Conservation (phyloP, 1,139 yeast species). For the Diutina mesorugosa region DNA sequence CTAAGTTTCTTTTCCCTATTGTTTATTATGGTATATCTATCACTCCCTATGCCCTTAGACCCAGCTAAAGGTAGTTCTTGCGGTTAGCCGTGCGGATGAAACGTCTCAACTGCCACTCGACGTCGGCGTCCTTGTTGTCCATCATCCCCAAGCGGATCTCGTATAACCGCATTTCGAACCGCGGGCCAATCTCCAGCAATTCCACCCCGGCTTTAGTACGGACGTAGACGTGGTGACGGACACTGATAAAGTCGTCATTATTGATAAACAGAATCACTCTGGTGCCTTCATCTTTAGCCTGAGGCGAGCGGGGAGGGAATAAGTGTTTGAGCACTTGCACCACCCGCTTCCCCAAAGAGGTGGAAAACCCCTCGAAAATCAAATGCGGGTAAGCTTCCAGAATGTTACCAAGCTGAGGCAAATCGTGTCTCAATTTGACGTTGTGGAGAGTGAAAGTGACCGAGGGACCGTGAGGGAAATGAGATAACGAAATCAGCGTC, state of each 20-base stretch:
- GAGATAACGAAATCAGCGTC: conserved; percentile 82
- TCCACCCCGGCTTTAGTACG: conserved; percentile 83
- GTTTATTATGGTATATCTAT: no score
- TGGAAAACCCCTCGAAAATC: conserved; percentile 82
- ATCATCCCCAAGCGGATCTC: conserved; percentile 82
- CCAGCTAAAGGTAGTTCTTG: conserved; percentile 55
- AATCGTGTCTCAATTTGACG: conserved; percentile 88
- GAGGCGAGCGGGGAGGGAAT: conserved; percentile 60
- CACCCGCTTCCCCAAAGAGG: conserved; percentile 74
- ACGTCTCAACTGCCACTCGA: conserved; percentile 91
- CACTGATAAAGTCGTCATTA: conserved; percentile 81
- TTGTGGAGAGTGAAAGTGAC: conserved; percentile 90
- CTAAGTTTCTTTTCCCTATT: no score
- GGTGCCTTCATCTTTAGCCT: conserved; percentile 81
- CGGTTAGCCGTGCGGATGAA: conserved; percentile 91
- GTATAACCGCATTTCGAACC: conserved; percentile 90
- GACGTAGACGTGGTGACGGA: conserved; percentile 90
- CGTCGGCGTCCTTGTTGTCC: conserved; percentile 94
- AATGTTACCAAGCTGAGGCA: conserved; percentile 74
- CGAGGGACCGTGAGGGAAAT: conserved; percentile 97
- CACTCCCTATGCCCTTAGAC: no score
- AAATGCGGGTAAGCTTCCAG: conserved; percentile 91
- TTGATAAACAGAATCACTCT: conserved; percentile 88
- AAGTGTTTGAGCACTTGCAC: conserved; percentile 72
- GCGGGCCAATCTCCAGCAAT: conserved; percentile 94